These are phyloP conservation scores for Neoboletus magnificus DNA, from an alignment of 768 basidiomycete genomes.

Conservation along the genomic window DNA sequence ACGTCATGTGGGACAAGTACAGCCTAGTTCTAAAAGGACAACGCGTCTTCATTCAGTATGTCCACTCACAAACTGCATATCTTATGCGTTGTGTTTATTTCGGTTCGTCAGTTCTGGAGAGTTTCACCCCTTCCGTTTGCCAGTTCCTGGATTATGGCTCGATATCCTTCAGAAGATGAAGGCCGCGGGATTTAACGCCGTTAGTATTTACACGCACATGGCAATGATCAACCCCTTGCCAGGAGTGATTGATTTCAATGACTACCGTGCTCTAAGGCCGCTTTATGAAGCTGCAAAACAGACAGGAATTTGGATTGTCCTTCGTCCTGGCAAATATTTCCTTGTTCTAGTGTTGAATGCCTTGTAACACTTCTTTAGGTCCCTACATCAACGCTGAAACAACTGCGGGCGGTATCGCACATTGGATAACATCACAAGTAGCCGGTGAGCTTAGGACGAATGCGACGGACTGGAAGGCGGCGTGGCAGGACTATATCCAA, in stretches of 20 bases:
- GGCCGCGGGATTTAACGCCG: conserved; percentile 74
- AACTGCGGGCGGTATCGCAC: conserved; percentile 68
- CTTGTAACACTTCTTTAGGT: conserved; percentile 16
- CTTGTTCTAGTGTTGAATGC: neutral
- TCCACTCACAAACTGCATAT: conserved; percentile 12
- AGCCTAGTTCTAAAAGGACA: conserved; percentile 68
- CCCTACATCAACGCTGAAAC: conserved; percentile 77
- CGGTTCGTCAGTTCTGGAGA: conserved; percentile 63
- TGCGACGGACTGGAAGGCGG: conserved; percentile 61
- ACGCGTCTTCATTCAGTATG: conserved; percentile 69
- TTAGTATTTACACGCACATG: conserved; percentile 82
- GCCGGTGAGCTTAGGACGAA: conserved; percentile 66
- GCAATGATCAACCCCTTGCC: conserved; percentile 71
- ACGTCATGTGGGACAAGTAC: conserved; percentile 63
- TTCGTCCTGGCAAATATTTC: conserved; percentile 63
- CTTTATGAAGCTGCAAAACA: conserved; percentile 71
- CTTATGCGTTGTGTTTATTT: neutral
- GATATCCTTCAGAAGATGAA: conserved; percentile 81
- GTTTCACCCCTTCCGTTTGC: conserved; percentile 80
- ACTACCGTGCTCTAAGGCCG: conserved; percentile 64
- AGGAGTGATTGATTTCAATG: conserved; percentile 69
- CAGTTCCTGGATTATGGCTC: conserved; percentile 75
- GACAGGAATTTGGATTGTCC: conserved; percentile 73
- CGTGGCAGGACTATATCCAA: conserved; percentile 72
- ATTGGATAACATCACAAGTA: conserved; percentile 69